These are phyloP conservation scores for Blastobotrys raffinosifermentans DNA, from an alignment of 1,139 yeast genomes.

Conservation along the genomic window DNA sequence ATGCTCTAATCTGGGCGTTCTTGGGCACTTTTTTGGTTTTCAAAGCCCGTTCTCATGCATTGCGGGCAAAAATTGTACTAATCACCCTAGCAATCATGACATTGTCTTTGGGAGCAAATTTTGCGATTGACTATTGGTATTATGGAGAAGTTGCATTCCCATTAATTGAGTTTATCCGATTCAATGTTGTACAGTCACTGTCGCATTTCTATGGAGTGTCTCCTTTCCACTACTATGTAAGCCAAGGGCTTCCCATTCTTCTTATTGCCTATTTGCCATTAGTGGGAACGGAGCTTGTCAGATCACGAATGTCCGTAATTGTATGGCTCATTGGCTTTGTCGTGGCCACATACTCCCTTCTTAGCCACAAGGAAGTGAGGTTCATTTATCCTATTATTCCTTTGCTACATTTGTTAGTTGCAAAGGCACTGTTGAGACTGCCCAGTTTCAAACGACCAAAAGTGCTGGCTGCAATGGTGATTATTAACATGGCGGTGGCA, in stretches of 20 bases:
- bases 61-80: slow-evolving; percentile 16
- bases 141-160: slow-evolving; percentile 61
- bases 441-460: slow-evolving; percentile 1
- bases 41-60: slow-evolving; percentile 3
- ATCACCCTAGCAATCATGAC: slow-evolving; percentile 26
- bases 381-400: slow-evolving; percentile 89
- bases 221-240: slow-evolving; percentile 78
- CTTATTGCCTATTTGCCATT: slow-evolving; percentile 64
- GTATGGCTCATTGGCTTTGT: slow-evolving; percentile 38
- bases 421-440: slow-evolving; percentile 14
- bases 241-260: slow-evolving; percentile 77
- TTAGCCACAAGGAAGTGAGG: slow-evolving; percentile 85
- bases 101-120: slow-evolving; percentile 34
- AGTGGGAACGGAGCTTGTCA: slow-evolving; percentile 39
- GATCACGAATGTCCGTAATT: slow-evolving; percentile 23
- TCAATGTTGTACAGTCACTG: slow-evolving; percentile 66
- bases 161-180: slow-evolving; percentile 58
- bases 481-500: slow-evolving; percentile 43
- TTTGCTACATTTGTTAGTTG: slow-evolving; percentile 40
- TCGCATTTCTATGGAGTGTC: slow-evolving; percentile 82
- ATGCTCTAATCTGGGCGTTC: slow-evolving; percentile 64
- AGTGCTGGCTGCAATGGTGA: slow-evolving; percentile 21
- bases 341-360: slow-evolving; percentile 50
- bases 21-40: slow-evolving; percentile 43
- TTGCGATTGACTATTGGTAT: slow-evolving; percentile 51